These are phyloP conservation scores for Glaciozyma antarctica DNA, from an alignment of 768 basidiomycete species.

Conservation along the genomic window DNA sequence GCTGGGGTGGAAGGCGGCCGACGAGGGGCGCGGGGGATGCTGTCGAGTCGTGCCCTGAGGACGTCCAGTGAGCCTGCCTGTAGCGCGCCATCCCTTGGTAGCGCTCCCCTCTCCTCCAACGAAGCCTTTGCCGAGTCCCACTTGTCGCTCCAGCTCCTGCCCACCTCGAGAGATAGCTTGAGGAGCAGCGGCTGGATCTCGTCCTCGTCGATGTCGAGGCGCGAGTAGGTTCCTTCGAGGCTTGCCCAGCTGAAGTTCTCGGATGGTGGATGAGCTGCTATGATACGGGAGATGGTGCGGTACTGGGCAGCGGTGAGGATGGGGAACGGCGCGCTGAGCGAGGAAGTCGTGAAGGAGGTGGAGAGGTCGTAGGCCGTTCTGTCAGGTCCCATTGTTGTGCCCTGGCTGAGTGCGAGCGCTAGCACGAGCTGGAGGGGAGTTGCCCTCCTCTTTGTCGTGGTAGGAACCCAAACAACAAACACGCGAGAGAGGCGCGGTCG, in stretches of 20 bases:
- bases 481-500: too few relatives aligned
- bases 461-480: too few relatives aligned
- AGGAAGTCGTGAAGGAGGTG: too few relatives aligned
- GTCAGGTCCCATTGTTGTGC: too few relatives aligned
- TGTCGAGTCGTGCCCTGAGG: constrained; percentile 8
- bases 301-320: not conserved
- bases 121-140: constrained; percentile 7
- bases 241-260: not conserved
- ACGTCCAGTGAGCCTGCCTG: constrained; percentile 15
- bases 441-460: too few relatives aligned
- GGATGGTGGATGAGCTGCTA: not conserved
- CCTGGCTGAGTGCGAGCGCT: too few relatives aligned
- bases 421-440: too few relatives aligned
- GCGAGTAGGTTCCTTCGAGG: not conserved
- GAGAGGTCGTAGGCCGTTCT: too few relatives aligned
- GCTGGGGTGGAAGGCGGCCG: constrained; percentile 2
- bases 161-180: constrained; percentile 11
- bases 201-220: constrained; percentile 9
- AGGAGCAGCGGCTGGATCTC: constrained; percentile 12
- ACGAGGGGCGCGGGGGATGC: not conserved
- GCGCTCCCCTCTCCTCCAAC: not conserved
- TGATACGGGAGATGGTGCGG: not conserved
- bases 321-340: too few relatives aligned
- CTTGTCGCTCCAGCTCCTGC: constrained; percentile 22
- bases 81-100: not conserved